phyloP scores from a whole-genome alignment of 768 basidiomycete genomes.

The Pulveroboletus sp. region DNA sequence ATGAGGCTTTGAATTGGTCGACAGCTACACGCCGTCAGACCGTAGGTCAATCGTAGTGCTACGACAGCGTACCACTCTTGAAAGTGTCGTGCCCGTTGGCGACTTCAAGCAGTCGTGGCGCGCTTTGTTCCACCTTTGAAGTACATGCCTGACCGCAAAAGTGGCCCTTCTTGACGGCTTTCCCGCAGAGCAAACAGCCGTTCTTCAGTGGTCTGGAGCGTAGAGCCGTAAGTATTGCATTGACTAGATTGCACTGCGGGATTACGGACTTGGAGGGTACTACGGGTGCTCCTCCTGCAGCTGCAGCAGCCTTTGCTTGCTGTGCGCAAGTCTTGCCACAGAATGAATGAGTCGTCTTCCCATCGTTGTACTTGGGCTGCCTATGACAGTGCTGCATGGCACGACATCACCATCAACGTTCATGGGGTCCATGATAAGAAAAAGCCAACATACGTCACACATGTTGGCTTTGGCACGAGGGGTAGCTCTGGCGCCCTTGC shows the following conservation, averaged over 20 bases:
- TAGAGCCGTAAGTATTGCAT: slow-evolving; percentile 30
- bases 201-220: slow-evolving; percentile 34
- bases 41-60: not conserved
- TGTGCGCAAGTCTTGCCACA: slow-evolving; percentile 62
- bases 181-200: slow-evolving; percentile 58
- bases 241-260: slow-evolving; percentile 16
- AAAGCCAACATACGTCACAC: slow-evolving; percentile 43
- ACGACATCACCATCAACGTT: slow-evolving; percentile 6
- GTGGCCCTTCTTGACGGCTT: slow-evolving; percentile 54
- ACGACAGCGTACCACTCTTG: slow-evolving; percentile 48
- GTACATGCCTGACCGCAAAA: slow-evolving; percentile 57
- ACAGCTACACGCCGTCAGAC: slow-evolving; percentile 37
- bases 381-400: slow-evolving; percentile 48
- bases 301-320: slow-evolving; percentile 34
- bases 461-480: slow-evolving; percentile 32
- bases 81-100: slow-evolving; percentile 57
- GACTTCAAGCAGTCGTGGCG: slow-evolving; percentile 56
- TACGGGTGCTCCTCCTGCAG: slow-evolving; percentile 18
- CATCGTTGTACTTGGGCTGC: slow-evolving; percentile 57
- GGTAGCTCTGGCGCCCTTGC: slow-evolving; percentile 22
- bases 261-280: slow-evolving; percentile 31
- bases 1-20: slow-evolving; percentile 65
- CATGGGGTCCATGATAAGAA: not conserved
- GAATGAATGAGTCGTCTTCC: slow-evolving; percentile 53
- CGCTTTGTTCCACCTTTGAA: slow-evolving; percentile 49